Base-by-base conservation (phyloP, 1,284 basidiomycete genomes). In the Microbotryum intermedium region DNA sequence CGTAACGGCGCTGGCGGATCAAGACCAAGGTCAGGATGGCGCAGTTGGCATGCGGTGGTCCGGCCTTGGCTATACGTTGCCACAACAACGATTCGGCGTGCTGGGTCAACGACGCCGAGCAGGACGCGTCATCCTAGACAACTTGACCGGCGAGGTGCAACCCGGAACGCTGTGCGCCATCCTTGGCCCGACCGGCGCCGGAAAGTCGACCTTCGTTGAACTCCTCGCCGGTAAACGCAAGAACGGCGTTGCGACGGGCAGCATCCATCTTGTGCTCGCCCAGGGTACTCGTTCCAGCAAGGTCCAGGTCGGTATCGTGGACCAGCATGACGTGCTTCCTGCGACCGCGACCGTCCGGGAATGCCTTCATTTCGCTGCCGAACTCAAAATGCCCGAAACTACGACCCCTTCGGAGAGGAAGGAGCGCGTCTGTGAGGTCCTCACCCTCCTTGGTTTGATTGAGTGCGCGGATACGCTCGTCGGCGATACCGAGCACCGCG, bases 161-260 rank as follows among this genome's bases (percentile, higher is more conserved):
- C 81, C 88, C 0, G 90, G 90, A 4, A 82, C 87, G 59, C 84
- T 93, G 78, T 85, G 90, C 80, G 87, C 86, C 23, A 83, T 94
- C 57, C 81, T 94, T 6, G 90, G 90, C 0, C 90, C 90, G 1
- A 69, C 70, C 2, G 72, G 72, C n/a, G 70, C 71, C 0, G 72
- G 72, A 18, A 72, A 89, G 84, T 72, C 88, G 87, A 90, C 89
- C 0, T 77, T 92, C 29, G 83, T 91, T 20, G 90, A 92, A 71
- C 82, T 92, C 34, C 79, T 93, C 9, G 87, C 88, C 1, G 84
- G 85, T 2, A 86, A 84, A 68, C 76, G 73, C 64, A 93, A 92
- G 76, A 79, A 81, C 5, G 88, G 87, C 1, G 74, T 79, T n/a
- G 78, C 79, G 7, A 77, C 82, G 0, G 90, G 91, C 3, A 75